These are phyloP conservation scores for Laburnicola sp. DNA, from an alignment of 2,329 filamentous ascomycete species.

Conservation along the genomic window DNA sequence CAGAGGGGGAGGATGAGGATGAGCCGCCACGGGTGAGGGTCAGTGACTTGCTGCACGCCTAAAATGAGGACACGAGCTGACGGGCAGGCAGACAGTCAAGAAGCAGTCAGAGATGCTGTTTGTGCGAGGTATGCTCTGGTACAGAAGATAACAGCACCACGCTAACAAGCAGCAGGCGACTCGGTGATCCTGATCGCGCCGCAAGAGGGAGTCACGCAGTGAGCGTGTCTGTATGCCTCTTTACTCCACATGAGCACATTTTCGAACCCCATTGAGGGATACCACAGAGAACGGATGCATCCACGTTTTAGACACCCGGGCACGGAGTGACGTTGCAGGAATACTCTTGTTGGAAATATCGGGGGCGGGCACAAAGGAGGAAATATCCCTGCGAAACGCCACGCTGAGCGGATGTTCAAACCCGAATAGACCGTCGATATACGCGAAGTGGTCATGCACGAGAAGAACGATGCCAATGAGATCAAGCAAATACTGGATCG, in stretches of 20 bases:
- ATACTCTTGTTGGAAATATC: not conserved
- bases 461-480: too few species aligned
- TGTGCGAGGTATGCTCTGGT: slow-evolving; percentile 71
- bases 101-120: slow-evolving; percentile 99
- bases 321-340: not conserved
- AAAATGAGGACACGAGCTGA: slow-evolving; percentile 1
- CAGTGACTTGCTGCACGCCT: not conserved
- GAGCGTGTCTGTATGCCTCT: slow-evolving; percentile 13
- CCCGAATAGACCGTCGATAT: too few species aligned
- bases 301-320: slow-evolving; percentile 28
- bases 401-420: too few species aligned
- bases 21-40: slow-evolving; percentile 54
- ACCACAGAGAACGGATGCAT: not conserved
- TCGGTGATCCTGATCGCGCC: slow-evolving; percentile 56
- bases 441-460: too few species aligned
- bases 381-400: too few species aligned
- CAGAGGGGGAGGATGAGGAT: slow-evolving; percentile 84
- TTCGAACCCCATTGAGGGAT: slow-evolving; percentile 4
- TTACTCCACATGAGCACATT: slow-evolving; percentile 11
- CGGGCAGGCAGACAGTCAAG: slow-evolving; percentile 71
- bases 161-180: slow-evolving; percentile 46
- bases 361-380: not conserved
- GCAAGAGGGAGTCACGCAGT: slow-evolving; percentile 34
- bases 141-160: not conserved
- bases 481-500: too few species aligned